These are phyloP conservation scores for Fusarium sp. DNA, from an alignment of 2,329 filamentous ascomycete species.

Conservation along the genomic window DNA sequence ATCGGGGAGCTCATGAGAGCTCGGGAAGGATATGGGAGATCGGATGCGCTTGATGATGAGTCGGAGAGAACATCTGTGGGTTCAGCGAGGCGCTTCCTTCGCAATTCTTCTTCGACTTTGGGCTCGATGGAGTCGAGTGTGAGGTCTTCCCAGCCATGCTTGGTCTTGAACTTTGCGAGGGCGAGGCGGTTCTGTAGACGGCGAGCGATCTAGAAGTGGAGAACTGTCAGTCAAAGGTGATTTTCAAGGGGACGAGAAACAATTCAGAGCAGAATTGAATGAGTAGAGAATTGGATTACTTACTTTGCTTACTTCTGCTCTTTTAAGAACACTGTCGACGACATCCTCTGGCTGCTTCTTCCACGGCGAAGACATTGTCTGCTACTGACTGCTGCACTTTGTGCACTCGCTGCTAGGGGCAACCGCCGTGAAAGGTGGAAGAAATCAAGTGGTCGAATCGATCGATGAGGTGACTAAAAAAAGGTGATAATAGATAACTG, in stretches of 20 bases:
- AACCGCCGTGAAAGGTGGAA: slow-evolving; percentile 26
- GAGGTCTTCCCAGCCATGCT: slow-evolving; percentile 93
- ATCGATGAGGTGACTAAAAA: not conserved
- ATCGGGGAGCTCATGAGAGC: slow-evolving; percentile 86
- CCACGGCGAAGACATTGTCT: slow-evolving; percentile 69
- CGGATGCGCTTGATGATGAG: slow-evolving; percentile 86
- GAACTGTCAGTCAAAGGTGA: slow-evolving; percentile 37
- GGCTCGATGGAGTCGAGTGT: slow-evolving; percentile 88
- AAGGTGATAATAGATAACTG: slow-evolving; percentile 7
- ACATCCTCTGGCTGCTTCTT: slow-evolving; percentile 74
- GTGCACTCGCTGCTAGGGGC: slow-evolving; percentile 41
- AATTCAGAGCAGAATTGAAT: not conserved
- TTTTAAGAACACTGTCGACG: slow-evolving; percentile 76
- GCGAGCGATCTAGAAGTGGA: slow-evolving; percentile 80
- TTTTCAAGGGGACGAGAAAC: not conserved
- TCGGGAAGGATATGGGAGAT: slow-evolving; percentile 75
- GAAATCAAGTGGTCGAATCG: slow-evolving; percentile 9
- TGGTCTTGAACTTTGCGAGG: slow-evolving; percentile 96
- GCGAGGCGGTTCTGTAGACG: slow-evolving; percentile 93
- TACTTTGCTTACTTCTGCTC: slow-evolving; percentile 82
- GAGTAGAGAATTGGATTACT: slow-evolving; percentile 40
- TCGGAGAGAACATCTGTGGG: slow-evolving; percentile 82
- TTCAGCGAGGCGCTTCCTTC: slow-evolving; percentile 75
- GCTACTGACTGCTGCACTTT: slow-evolving; percentile 39
- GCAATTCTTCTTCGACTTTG: slow-evolving; percentile 81